These are phyloP conservation scores for Mycena latifolia DNA, from an alignment of 768 basidiomycete genomes.

Conservation along the genomic window DNA sequence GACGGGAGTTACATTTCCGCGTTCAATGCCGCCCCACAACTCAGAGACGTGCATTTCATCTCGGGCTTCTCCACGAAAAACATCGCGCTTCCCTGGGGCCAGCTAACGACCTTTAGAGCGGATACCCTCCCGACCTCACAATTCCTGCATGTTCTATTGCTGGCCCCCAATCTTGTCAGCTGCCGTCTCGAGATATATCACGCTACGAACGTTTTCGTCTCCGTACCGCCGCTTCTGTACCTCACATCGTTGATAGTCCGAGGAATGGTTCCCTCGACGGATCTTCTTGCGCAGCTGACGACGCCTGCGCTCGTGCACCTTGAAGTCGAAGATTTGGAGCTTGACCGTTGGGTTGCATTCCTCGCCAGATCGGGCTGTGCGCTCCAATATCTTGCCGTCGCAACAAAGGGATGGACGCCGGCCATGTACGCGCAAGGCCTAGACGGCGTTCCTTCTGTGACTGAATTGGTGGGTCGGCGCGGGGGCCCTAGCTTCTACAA, in stretches of 20 bases:
- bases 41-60: constrained; percentile 4
- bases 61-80: background rate
- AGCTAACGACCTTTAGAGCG: constrained; percentile 6
- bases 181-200: background rate
- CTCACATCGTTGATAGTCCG: constrained; percentile 8
- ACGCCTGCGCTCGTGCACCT: constrained; percentile 14
- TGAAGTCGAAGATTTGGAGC: constrained; percentile 5
- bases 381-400: constrained; percentile 2
- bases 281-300: constrained; percentile 9
- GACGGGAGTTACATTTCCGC: background rate
- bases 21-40: constrained; percentile 1
- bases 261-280: background rate
- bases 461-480: background rate
- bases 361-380: constrained; percentile 13
- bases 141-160: background rate
- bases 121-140: background rate
- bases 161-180: constrained; percentile 2
- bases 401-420: constrained; percentile 4
- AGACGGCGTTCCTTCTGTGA: background rate
- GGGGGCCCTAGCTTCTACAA: constrained; percentile 2
- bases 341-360: constrained; percentile 14
- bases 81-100: constrained; percentile 12
- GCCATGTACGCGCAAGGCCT: constrained; percentile 8
- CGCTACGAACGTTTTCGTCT: background rate
- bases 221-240: constrained; percentile 9